phyloP scores from a whole-genome alignment of 2,329 filamentous ascomycete genomes.

The Chrysosporium queenslandicum region DNA sequence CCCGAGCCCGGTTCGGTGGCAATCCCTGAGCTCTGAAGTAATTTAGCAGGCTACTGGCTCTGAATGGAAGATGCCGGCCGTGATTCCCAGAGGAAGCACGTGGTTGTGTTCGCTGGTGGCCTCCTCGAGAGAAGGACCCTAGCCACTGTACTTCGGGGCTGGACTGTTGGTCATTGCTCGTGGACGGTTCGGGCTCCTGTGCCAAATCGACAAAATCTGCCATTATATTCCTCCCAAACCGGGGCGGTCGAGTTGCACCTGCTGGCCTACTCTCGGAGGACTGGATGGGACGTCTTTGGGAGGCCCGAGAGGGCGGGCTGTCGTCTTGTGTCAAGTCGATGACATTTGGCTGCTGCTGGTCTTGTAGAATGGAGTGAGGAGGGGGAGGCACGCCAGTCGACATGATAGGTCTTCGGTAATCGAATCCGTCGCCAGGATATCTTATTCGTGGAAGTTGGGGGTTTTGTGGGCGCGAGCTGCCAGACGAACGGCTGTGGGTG shows the following conservation, averaged over 20 bases:
- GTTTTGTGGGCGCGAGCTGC: constrained; percentile 13
- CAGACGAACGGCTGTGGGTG: background rate
- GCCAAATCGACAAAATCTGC: constrained; percentile 34
- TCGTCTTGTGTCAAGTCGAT: constrained; percentile 42
- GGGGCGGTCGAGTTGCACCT: constrained; percentile 23
- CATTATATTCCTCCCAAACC: constrained; percentile 32
- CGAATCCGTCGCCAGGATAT: constrained; percentile 45
- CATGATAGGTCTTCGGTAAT: constrained; percentile 44
- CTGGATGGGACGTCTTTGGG: constrained; percentile 11
- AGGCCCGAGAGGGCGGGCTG: constrained; percentile 19
- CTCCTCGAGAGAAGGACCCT: constrained; percentile 13
- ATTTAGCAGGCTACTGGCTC: constrained; percentile 14
- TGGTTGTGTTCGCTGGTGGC: background rate
- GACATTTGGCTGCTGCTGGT: constrained; percentile 25
- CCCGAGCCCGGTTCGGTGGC: background rate
- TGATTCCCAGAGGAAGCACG: background rate
- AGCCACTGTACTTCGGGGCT: constrained; percentile 46
- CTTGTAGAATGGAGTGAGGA: constrained; percentile 12
- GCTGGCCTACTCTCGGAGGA: background rate
- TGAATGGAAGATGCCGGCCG: background rate
- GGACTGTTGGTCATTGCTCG: constrained; percentile 19
- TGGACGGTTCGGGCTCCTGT: constrained; percentile 22
- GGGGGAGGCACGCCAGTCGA: constrained; percentile 28
- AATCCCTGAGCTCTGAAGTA: constrained; percentile 12
- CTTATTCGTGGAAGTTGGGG: constrained; percentile 28